phyloP scores from a whole-genome alignment of 2,329 filamentous ascomycete genomes.

The Pseudogymnoascus sp. region DNA sequence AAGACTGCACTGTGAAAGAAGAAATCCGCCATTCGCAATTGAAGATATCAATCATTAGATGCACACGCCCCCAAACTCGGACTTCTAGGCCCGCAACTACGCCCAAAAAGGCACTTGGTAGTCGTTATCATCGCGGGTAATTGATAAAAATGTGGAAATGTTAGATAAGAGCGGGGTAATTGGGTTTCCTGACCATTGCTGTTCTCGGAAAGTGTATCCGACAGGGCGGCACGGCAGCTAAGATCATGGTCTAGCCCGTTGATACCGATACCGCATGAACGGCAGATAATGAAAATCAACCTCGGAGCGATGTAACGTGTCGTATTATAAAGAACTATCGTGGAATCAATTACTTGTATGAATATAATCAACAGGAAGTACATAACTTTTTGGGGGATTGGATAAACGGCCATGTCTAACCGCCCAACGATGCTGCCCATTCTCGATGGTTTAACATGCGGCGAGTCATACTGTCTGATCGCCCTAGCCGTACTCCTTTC shows the following conservation, averaged over 20 bases:
- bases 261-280: neutral
- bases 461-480: neutral
- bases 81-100: neutral
- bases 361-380: neutral
- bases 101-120: conserved; percentile 7
- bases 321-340: neutral
- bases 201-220: conserved; percentile 1
- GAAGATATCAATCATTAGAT: neutral
- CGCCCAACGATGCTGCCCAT: neutral
- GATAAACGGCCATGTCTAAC: neutral
- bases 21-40: neutral
- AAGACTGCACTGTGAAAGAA: neutral
- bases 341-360: neutral
- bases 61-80: neutral
- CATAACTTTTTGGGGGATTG: neutral
- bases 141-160: conserved; percentile 11
- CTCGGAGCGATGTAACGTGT: neutral
- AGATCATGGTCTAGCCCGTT: neutral
- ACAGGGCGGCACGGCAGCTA: conserved; percentile 2
- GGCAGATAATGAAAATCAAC: neutral
- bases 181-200: conserved; percentile 1
- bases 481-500: neutral
- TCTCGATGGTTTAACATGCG: neutral
- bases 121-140: conserved; percentile 14
- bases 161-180: conserved; percentile 10